Evolutionary conservation across 2,329 filamentous ascomycete genomes (phyloP).

Genomic region (Aspergillus melleus): DNA sequence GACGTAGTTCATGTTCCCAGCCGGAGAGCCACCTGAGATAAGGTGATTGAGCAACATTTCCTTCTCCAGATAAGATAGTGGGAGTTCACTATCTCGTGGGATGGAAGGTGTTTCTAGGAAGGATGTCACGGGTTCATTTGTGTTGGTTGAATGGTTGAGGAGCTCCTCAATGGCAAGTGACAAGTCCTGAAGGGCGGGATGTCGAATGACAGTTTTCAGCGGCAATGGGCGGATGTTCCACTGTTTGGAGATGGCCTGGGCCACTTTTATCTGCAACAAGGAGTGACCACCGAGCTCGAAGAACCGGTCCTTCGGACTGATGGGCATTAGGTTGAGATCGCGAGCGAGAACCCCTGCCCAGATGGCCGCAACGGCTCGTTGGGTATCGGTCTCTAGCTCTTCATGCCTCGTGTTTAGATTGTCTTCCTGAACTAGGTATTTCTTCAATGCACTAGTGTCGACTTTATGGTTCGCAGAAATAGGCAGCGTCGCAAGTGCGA

Average conservation of each 20-base stretch:
- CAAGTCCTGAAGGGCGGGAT: background rate
- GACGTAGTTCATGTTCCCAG: background rate
- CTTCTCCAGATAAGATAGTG: background rate
- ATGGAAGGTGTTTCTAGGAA: background rate
- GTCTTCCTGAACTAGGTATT: background rate
- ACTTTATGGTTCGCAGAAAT: background rate
- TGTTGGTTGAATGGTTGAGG: background rate
- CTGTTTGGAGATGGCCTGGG: background rate
- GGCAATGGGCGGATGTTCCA: background rate
- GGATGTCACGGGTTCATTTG: background rate
- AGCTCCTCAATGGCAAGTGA: background rate
- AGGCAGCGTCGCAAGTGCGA: background rate
- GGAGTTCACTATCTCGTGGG: background rate
- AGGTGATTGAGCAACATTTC: background rate
- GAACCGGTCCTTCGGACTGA: conserved; percentile 9
- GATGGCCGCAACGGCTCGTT: conserved; percentile 1
- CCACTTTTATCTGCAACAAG: conserved; percentile 10
- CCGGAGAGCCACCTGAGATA: background rate
- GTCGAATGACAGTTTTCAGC: background rate
- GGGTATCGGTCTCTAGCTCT: background rate
- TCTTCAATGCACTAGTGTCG: background rate
- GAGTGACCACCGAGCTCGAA: conserved; percentile 17
- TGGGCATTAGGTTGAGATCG: conserved; percentile 1
- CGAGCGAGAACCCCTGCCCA: background rate
- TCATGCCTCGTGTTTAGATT: background rate